A percentile compares a stretch with the other conserved stretches of the same genome.
Evolutionary conservation across 2,329 filamentous ascomycete genomes (phyloP).

Genomic region (Xylaria arbuscula): DNA sequence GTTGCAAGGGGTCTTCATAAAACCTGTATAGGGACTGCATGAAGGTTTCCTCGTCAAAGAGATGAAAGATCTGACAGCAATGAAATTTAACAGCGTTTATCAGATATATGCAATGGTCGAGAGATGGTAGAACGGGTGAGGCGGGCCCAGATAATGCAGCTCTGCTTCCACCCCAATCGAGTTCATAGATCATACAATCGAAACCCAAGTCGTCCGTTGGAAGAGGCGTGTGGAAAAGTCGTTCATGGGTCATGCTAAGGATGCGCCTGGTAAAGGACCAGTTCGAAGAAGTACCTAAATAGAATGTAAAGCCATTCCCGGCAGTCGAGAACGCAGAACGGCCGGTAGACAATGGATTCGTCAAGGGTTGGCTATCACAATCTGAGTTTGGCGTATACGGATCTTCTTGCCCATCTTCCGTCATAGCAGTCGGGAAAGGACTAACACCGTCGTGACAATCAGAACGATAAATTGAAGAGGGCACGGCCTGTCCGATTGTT

Average conservation of each 20-base stretch:
- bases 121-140: slow-evolving; percentile 12
- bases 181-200: slow-evolving; percentile 16
- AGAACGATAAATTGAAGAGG: background rate
- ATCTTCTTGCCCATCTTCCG: slow-evolving; percentile 9
- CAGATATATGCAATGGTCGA: slow-evolving; percentile 14
- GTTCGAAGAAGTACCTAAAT: slow-evolving; percentile 13
- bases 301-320: slow-evolving; percentile 8
- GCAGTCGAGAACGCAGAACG: slow-evolving; percentile 9
- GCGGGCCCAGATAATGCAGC: background rate
- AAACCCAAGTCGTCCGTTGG: slow-evolving; percentile 1
- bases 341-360: slow-evolving; percentile 15
- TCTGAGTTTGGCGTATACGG: slow-evolving; percentile 9
- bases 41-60: slow-evolving; percentile 14
- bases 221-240: background rate
- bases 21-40: background rate
- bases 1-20: slow-evolving; percentile 1
- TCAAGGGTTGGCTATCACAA: background rate
- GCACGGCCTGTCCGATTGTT: background rate
- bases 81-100: slow-evolving; percentile 18
- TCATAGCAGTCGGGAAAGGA: background rate
- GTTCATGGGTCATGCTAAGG: slow-evolving; percentile 8
- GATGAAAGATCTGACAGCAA: slow-evolving; percentile 13
- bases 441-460: slow-evolving; percentile 1
- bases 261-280: slow-evolving; percentile 16
- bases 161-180: slow-evolving; percentile 12